These are phyloP conservation scores for Neurospora sp. DNA, from an alignment of 495 filamentous ascomycete genomes.

Conservation along the genomic window DNA sequence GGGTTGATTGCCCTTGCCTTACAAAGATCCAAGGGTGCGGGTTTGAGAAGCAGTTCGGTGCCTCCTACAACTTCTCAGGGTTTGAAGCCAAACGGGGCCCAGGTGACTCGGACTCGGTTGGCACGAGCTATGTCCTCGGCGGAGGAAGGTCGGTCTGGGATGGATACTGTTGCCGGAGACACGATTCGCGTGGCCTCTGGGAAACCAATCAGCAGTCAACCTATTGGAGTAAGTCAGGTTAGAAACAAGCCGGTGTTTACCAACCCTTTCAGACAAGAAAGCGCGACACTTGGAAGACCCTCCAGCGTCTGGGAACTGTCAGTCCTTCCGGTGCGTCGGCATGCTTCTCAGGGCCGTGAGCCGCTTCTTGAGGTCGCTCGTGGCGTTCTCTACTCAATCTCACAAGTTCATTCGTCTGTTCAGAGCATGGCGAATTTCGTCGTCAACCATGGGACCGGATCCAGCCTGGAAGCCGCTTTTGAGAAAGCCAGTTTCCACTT, in stretches of 20 bases:
- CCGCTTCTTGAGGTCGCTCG: constrained; percentile 66
- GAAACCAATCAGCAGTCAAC: not conserved
- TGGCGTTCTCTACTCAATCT: constrained; percentile 77
- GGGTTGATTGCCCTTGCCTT: constrained; percentile 55
- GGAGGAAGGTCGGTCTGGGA: not conserved
- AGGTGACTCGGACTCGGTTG: not conserved
- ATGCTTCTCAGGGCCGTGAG: constrained; percentile 40
- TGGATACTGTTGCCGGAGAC: not conserved
- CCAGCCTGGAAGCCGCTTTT: constrained; percentile 63
- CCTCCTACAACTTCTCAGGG: constrained; percentile 54
- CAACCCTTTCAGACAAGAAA: constrained; percentile 53
- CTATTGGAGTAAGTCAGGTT: not conserved
- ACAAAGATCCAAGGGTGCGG: constrained; percentile 49
- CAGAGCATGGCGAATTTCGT: constrained; percentile 53
- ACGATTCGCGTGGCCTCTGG: not conserved
- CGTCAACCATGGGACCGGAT: constrained; percentile 54
- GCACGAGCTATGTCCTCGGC: not conserved
- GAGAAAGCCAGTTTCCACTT: constrained; percentile 64
- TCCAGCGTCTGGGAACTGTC: constrained; percentile 61
- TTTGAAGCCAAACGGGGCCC: not conserved
- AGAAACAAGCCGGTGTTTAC: constrained; percentile 25
- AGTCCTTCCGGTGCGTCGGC: constrained; percentile 70
- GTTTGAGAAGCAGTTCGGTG: constrained; percentile 75
- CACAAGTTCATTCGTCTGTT: constrained; percentile 62
- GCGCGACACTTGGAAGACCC: constrained; percentile 34